Base-by-base conservation (phyloP, 1,139 yeast species). In the Taiozyma sp. region DNA sequence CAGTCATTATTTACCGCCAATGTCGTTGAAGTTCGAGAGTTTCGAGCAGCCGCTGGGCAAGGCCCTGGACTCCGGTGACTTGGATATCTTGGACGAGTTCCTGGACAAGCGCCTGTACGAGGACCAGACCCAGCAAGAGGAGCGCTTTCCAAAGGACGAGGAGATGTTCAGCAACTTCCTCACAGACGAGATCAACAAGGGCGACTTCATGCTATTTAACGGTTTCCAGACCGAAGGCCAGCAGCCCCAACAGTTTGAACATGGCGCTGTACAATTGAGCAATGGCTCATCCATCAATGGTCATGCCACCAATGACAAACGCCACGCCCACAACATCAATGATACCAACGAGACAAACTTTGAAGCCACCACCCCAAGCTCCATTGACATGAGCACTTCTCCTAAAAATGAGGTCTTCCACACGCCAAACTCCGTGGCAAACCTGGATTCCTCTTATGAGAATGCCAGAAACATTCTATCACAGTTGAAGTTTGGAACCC, bases 91-190 rank as follows among this genome's bases (percentile, higher is more conserved):
- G 48, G 83, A 79, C 57, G 85, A 80, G 62, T 80, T 80, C 57
- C 68, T 80, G 49, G 85, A 80, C 62, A 79, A 77, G 58, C 67
- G 84, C 50, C 76, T 79, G 3, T 79, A 77, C 55, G 82, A 77
- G 32, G 61, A 58, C 44, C 48, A 45, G 16, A 10, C 24, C 19
- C 30, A 44, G 13, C 26, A 14, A 40, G 22, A 19, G n/a, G 30
- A 34, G 13, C 16, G 43, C 3, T 14, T 24, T 19, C 16, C 21
- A 14, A 40, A 43, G 6, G 62, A 61, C 19, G 62, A 60, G 3
- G 62, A 57, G 13, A 52, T 60, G 47, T 62, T 62, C 34, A 55
- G 50, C 30, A 50, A 53, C 21, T 62, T 60, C 45, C 47, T 62
- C 7, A 58, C 61, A 1, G 63, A 62, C 16, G 63, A 61, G 34